These are phyloP conservation scores for Pseudisothecium myosuroides DNA, from an alignment of 225 moss, liverwort and hornwort genomes.

Conservation along the genomic window DNA sequence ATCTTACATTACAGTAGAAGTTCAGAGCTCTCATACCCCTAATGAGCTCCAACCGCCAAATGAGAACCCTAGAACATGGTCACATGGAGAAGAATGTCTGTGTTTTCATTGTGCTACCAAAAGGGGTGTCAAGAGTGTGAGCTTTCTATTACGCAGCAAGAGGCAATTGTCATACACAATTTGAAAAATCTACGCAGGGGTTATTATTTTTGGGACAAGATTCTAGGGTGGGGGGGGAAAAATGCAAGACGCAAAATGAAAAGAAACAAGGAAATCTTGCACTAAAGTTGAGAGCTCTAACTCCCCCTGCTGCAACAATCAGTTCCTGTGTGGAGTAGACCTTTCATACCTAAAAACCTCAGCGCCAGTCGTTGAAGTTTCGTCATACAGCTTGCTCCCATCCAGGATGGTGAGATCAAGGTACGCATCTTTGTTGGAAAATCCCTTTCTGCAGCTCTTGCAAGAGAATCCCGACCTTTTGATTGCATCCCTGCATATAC, in stretches of 20 bases:
- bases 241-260: background rate
- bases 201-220: background rate
- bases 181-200: background rate
- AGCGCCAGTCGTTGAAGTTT: slow-evolving; percentile 8
- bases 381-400: slow-evolving; percentile 36
- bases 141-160: background rate
- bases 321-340: background rate
- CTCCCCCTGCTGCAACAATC: background rate
- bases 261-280: background rate
- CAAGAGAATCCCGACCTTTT: slow-evolving; percentile 53
- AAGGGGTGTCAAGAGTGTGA: background rate
- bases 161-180: background rate
- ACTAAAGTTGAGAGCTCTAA: background rate
- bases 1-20: background rate
- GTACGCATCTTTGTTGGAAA: slow-evolving; percentile 40
- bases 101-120: background rate
- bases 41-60: background rate
- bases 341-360: slow-evolving; percentile 47
- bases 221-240: no score
- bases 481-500: slow-evolving; percentile 29
- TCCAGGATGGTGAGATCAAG: slow-evolving; percentile 58
- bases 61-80: background rate
- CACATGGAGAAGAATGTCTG: background rate
- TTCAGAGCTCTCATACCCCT: background rate
- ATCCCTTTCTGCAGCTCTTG: slow-evolving; percentile 37